Evolutionary conservation across 2,329 filamentous ascomycete species (phyloP).

Genomic region (Fonsecaea pedrosoi): DNA sequence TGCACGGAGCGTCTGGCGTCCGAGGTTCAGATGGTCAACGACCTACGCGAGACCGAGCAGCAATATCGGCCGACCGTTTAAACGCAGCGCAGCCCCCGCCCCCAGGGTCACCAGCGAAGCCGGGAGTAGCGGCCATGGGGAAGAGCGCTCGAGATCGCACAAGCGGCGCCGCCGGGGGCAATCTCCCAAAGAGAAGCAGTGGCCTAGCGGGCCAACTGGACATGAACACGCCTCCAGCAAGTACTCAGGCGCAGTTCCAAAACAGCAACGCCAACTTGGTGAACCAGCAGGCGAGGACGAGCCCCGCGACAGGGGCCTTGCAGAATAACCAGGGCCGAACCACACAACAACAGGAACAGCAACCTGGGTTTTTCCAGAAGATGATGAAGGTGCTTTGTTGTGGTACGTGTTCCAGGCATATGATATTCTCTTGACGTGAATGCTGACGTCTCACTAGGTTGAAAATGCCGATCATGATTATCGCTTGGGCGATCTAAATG

Average conservation of each 20-base stretch:
- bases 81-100: constrained; percentile 90
- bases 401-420: constrained; percentile 57
- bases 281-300: constrained; percentile 65
- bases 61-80: constrained; percentile 84
- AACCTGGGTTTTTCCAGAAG: constrained; percentile 81
- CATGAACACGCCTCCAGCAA: constrained; percentile 82
- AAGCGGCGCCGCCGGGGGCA: constrained; percentile 70
- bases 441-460: constrained; percentile 22
- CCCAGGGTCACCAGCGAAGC: constrained; percentile 77
- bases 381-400: constrained; percentile 93
- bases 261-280: constrained; percentile 90
- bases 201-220: constrained; percentile 58
- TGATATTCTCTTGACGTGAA: not conserved
- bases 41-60: constrained; percentile 66
- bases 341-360: constrained; percentile 69
- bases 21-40: constrained; percentile 33
- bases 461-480: constrained; percentile 2
- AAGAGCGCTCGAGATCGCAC: constrained; percentile 71
- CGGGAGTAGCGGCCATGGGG: constrained; percentile 64
- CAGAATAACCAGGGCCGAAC: constrained; percentile 58
- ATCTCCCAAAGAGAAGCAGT: constrained; percentile 40
- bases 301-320: constrained; percentile 63
- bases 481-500: not conserved
- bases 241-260: constrained; percentile 95
- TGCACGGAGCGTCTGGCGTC: constrained; percentile 70